phyloP scores from a whole-genome alignment of 768 basidiomycete genomes.

The Dictyophora rubrovolvata region DNA sequence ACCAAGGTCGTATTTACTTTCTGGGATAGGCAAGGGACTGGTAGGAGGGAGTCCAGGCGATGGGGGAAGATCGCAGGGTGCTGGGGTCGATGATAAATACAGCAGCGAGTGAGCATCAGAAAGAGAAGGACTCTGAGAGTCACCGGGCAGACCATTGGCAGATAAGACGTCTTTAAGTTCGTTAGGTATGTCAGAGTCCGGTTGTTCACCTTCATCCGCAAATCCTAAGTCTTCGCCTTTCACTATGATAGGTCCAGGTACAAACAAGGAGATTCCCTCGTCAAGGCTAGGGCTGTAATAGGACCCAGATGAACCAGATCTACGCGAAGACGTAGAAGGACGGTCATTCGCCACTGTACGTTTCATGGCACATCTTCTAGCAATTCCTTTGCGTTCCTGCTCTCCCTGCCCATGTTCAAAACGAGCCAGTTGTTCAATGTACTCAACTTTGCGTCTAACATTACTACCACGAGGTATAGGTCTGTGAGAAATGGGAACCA shows the following conservation, averaged over 20 bases:
- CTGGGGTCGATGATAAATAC: not conserved
- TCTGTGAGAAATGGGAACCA: not conserved
- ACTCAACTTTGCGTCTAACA: not conserved
- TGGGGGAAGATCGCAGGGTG: slow-evolving; percentile 15
- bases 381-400: not conserved
- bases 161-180: slow-evolving; percentile 59
- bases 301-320: not conserved
- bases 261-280: not conserved
- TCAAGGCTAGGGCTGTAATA: too few relatives aligned
- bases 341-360: not conserved
- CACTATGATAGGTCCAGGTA: slow-evolving; percentile 14
- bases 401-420: not conserved
- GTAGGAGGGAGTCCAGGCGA: slow-evolving; percentile 36
- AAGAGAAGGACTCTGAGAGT: slow-evolving; percentile 18
- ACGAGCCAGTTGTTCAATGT: not conserved
- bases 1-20: not conserved
- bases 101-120: slow-evolving; percentile 32
- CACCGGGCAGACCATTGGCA: slow-evolving; percentile 19
- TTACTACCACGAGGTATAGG: not conserved
- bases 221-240: slow-evolving; percentile 36
- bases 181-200: slow-evolving; percentile 72
- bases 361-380: not conserved
- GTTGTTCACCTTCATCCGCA: slow-evolving; percentile 59
- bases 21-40: slow-evolving; percentile 26
- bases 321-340: not conserved